Conservation (phyloP, 345 rosid species). For the Gossypium turneri region DNA sequence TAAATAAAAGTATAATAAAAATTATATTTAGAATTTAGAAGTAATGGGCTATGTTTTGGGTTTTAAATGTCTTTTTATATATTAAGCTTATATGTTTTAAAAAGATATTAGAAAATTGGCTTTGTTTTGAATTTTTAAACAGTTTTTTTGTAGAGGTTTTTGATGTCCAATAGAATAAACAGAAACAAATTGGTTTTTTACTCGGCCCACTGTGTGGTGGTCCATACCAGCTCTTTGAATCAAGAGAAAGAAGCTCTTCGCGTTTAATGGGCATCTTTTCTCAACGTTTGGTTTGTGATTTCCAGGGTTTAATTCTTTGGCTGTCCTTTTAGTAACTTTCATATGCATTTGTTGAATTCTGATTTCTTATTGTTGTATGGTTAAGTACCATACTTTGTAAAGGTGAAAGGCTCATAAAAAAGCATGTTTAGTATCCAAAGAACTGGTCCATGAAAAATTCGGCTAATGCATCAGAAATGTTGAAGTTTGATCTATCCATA, state of each 20-base stretch:
- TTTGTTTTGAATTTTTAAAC: too few relatives aligned
- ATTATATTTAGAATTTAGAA: too few relatives aligned
- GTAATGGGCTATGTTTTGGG: too few relatives aligned
- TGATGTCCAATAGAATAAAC: too few relatives aligned
- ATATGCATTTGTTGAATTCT: neutral
- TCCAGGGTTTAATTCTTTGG: neutral
- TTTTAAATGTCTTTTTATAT: too few relatives aligned
- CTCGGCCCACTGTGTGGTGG: too few relatives aligned
- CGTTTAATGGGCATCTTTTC: neutral
- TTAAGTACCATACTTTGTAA: neutral
- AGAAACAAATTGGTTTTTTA: too few relatives aligned
- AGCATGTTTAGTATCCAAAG: neutral
- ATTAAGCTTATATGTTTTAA: too few relatives aligned
- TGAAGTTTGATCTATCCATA: neutral
- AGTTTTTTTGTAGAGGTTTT: too few relatives aligned
- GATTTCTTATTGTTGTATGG: neutral
- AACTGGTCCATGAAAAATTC: neutral
- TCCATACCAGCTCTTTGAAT: neutral
- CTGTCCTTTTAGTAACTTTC: neutral
- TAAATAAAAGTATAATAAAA: too few relatives aligned
- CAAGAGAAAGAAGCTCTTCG: neutral
- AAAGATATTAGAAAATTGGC: too few relatives aligned
- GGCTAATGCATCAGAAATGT: neutral
- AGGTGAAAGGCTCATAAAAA: neutral
- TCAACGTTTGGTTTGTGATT: neutral